phyloP scores from a whole-genome alignment of 2,329 filamentous ascomycete genomes.

The Uncinocarpus reesii region DNA sequence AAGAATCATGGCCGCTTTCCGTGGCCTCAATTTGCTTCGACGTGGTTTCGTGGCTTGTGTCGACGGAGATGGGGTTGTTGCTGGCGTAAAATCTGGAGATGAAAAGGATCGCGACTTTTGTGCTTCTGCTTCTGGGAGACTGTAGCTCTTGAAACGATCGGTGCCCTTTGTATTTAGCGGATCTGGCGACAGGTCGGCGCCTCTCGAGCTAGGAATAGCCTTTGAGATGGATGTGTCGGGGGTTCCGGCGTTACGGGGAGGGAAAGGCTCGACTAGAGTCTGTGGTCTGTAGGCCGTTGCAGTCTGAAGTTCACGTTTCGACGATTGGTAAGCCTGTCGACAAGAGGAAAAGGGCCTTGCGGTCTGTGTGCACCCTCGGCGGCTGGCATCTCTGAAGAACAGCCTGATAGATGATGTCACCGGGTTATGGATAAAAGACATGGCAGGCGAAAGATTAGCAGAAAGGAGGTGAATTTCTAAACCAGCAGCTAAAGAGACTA shows the following conservation, averaged over 20 bases:
- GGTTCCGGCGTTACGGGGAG: slow-evolving; percentile 48
- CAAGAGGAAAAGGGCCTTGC: slow-evolving; percentile 42
- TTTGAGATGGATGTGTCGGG: slow-evolving; percentile 53
- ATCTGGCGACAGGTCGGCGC: slow-evolving; percentile 35
- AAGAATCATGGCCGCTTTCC: slow-evolving; percentile 85
- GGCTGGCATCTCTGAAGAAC: slow-evolving; percentile 30
- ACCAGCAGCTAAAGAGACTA: not conserved
- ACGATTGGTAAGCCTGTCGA: slow-evolving; percentile 37
- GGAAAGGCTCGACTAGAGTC: slow-evolving; percentile 43
- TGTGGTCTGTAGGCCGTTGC: slow-evolving; percentile 55
- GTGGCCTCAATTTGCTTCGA: slow-evolving; percentile 59
- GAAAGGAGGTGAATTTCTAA: not conserved
- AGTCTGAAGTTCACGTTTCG: slow-evolving; percentile 54
- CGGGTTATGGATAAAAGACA: slow-evolving; percentile 34
- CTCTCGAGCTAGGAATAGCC: slow-evolving; percentile 39
- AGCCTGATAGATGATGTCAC: slow-evolving; percentile 41
- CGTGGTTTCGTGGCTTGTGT: slow-evolving; percentile 43
- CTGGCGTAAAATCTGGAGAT: slow-evolving; percentile 21
- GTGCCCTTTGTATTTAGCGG: slow-evolving; percentile 12
- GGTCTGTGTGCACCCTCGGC: slow-evolving; percentile 32
- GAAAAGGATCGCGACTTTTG: slow-evolving; percentile 51
- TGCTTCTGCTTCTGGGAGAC: slow-evolving; percentile 52
- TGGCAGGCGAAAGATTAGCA: slow-evolving; percentile 19
- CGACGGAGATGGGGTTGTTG: slow-evolving; percentile 19
- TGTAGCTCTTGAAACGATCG: slow-evolving; percentile 33